Conservation (phyloP, 495 filamentous ascomycete genomes). For the Penicillium cataractarum region DNA sequence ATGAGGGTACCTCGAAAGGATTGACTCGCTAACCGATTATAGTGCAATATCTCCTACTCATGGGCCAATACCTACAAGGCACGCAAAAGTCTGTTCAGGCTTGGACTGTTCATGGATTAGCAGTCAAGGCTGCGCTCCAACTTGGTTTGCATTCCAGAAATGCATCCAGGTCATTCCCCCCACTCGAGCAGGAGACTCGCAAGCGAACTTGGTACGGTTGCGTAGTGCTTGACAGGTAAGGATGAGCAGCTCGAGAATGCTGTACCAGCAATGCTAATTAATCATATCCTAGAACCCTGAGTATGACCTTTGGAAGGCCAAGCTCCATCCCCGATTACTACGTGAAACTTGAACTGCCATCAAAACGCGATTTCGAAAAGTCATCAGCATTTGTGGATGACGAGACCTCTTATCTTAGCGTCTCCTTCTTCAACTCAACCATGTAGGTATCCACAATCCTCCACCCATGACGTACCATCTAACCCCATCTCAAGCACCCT, state of each 20-base stretch:
- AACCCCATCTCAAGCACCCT: neutral
- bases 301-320: conserved; percentile 52
- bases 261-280: neutral
- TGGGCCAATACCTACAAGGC: conserved; percentile 48
- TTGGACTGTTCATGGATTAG: conserved; percentile 46
- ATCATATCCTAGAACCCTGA: conserved; percentile 37
- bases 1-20: neutral
- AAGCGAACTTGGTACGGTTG: conserved; percentile 53
- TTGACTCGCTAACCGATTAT: neutral
- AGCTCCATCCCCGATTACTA: conserved; percentile 38
- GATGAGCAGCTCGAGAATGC: neutral
- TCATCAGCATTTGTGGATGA: conserved; percentile 18
- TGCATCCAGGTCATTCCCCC: conserved; percentile 20
- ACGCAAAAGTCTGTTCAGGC: conserved; percentile 48
- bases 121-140: conserved; percentile 42
- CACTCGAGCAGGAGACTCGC: conserved; percentile 42
- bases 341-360: conserved; percentile 37
- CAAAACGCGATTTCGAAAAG: conserved; percentile 25
- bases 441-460: conserved; percentile 27
- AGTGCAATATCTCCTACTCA: conserved; percentile 42
- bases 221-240: conserved; percentile 47
- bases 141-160: conserved; percentile 42
- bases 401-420: conserved; percentile 18
- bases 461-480: neutral
- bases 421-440: conserved; percentile 37